A percentile compares a stretch with the other conserved stretches of the same genome.
Evolutionary conservation across 176 grass and related monocot genomes (phyloP).

Genomic region (Echinochloa phyllopogon): DNA sequence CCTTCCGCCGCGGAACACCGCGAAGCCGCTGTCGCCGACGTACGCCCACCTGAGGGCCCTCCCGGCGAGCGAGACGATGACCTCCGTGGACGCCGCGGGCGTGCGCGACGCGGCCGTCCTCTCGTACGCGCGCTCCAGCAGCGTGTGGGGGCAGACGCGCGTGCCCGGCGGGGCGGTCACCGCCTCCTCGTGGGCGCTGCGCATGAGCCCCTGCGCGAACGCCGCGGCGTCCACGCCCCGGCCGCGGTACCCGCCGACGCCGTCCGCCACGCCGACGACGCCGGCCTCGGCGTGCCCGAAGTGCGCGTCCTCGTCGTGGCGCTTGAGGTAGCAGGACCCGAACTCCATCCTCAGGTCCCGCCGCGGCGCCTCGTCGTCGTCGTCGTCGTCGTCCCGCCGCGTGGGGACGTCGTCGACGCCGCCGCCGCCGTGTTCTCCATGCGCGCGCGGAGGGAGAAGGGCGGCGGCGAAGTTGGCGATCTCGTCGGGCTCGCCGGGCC

Average conservation of each 20-base stretch:
- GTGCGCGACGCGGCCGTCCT: background rate
- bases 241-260: conserved; percentile 35
- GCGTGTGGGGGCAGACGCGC: background rate
- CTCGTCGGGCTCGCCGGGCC: background rate
- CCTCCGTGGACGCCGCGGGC: conserved; percentile 31
- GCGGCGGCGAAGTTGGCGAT: conserved; percentile 1
- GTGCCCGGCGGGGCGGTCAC: background rate
- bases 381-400: background rate
- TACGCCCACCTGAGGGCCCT: conserved; percentile 23
- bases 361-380: background rate
- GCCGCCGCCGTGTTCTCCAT: background rate
- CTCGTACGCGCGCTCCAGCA: conserved; percentile 26
- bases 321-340: conserved; percentile 22
- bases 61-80: conserved; percentile 38
- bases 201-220: conserved; percentile 25
- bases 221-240: conserved; percentile 27
- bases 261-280: conserved; percentile 49
- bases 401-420: conserved; percentile 17
- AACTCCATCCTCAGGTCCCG: background rate
- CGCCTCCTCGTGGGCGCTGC: background rate
- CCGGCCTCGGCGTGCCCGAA: conserved; percentile 23
- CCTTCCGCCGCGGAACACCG: conserved; percentile 29
- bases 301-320: conserved; percentile 40
- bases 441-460: background rate
- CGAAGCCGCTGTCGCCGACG: conserved; percentile 50